Conservation (phyloP, 805 yeast genomes). For the Ascoidea asiatica region DNA sequence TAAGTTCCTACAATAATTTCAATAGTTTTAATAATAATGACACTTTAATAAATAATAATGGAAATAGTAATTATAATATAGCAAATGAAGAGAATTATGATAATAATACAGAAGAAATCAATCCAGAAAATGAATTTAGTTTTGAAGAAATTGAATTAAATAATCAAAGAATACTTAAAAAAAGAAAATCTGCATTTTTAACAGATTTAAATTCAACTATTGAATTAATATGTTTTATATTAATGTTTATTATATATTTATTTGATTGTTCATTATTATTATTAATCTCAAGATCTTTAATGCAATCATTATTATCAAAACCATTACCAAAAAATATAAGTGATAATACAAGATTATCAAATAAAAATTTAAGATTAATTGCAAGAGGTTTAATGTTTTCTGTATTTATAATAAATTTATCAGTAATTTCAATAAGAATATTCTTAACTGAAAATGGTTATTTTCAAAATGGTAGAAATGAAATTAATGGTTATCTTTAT, state of each 20-base stretch:
- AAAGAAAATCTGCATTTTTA: conserved; percentile 27
- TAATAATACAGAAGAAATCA: conserved; percentile 13
- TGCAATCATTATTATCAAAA: conserved; percentile 24
- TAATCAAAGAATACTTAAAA: conserved; percentile 26
- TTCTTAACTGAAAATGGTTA: conserved; percentile 15
- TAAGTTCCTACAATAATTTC: background rate
- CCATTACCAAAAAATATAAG: conserved; percentile 26
- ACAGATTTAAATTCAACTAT: conserved; percentile 21
- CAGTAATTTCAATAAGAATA: conserved; percentile 23
- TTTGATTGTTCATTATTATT: conserved; percentile 25
- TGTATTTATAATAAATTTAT: conserved; percentile 13
- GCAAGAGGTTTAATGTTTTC: conserved; percentile 19
- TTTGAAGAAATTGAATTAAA: conserved; percentile 24
- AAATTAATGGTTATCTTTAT: conserved; percentile 15
- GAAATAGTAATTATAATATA: too few species aligned
- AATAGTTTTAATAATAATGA: background rate
- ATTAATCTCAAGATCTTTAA: conserved; percentile 15
- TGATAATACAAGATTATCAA: conserved; percentile 11
- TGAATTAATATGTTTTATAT: conserved; percentile 22
- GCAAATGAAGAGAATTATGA: too few species aligned
- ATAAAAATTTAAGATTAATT: conserved; percentile 14
- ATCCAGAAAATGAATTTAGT: conserved; percentile 3
- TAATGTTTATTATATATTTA: conserved; percentile 25
- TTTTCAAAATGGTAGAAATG: conserved; percentile 13
- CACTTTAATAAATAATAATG: too few species aligned